phyloP scores from a whole-genome alignment of 495 filamentous ascomycete genomes.

The Parathielavia hyrcaniae region DNA sequence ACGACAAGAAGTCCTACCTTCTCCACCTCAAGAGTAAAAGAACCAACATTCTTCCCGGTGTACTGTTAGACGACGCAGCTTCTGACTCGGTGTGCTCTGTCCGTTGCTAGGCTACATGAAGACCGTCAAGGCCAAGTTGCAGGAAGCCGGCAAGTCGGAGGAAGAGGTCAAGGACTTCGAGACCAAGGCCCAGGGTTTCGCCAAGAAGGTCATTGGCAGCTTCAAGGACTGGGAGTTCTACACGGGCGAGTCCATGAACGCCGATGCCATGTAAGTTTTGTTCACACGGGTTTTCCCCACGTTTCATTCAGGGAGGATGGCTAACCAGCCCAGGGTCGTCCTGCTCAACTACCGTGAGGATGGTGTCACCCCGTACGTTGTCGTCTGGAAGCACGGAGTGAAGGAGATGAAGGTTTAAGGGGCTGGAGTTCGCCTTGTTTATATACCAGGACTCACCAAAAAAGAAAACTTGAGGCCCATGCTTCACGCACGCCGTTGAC shows the following conservation, averaged over 20 bases:
- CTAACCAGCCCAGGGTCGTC: conserved; percentile 59
- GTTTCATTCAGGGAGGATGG: background rate
- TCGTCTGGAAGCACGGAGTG: conserved; percentile 94
- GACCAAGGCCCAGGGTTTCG: conserved; percentile 58
- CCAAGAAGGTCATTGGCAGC: conserved; percentile 73
- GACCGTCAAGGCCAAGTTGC: conserved; percentile 63
- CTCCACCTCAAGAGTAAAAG: conserved; percentile 70
- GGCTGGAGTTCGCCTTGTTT: background rate
- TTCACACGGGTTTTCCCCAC: too few relatives aligned
- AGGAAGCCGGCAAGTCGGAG: conserved; percentile 52
- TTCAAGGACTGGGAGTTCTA: conserved; percentile 96
- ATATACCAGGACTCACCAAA: conserved; percentile 2
- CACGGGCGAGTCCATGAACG: conserved; percentile 83
- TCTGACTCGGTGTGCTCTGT: background rate
- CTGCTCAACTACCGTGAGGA: conserved; percentile 98
- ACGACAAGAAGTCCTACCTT: conserved; percentile 82
- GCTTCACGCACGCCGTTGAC: too few relatives aligned
- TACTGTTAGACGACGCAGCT: background rate
- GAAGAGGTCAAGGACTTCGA: conserved; percentile 72
- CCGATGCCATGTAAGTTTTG: conserved; percentile 69
- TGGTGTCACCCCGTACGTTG: conserved; percentile 81
- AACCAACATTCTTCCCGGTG: background rate
- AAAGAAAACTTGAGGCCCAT: background rate
- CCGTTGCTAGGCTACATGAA: conserved; percentile 72
- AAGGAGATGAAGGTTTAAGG: conserved; percentile 84